Base-by-base conservation (phyloP, 2,329 filamentous ascomycete species). In the Apiospora aurea region DNA sequence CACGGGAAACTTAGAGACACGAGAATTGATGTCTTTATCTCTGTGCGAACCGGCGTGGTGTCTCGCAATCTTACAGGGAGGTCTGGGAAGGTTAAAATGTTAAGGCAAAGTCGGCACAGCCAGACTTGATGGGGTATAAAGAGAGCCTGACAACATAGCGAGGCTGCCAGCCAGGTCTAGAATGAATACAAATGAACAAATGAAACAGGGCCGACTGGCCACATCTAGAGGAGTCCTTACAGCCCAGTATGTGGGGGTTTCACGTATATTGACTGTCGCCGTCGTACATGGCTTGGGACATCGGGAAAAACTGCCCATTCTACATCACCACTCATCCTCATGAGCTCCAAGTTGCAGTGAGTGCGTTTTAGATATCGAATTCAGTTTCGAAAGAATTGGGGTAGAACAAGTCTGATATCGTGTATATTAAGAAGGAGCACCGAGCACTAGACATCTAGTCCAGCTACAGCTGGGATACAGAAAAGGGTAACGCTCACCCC, bases 241-340 rank as follows among this genome's bases (percentile, higher is more conserved):
- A 61, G 38, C 5, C 53, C 53, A 38, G 53, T 61, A 18, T 2
- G 29, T 5, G 34, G 34, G 11, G 18, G 14, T 34, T 24, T 64
- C 34, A 64, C 41, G 57, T 64, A 64, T 64, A 64, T 64, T 41
- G 21, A 14, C 34, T 64, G 57, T n/a, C 21, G 49, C 26, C 21
- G 57, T 64, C 57, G 57, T 64, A 64, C 57, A 64, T 64, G 57
- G 38, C 57, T 64, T 64, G 38, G 34, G 34, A 64, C 57, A 64
- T 24, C 57, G 57, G 57, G 29, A 64, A 64, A 64, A 64, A 11
- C 34, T 64, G 57, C 57, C 57, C 34, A 38, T n/a, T 41, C 21
- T 6, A 11, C 34, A 26, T 21, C 4, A 11, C 57, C 6, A 14
- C 6, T 21, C 57, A 64, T 10, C 29, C 34, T 7, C 21, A 10